Evolutionary conservation across 148 eudicot genomes (phyloP).

Genomic region (Rhododendron simsii): DNA sequence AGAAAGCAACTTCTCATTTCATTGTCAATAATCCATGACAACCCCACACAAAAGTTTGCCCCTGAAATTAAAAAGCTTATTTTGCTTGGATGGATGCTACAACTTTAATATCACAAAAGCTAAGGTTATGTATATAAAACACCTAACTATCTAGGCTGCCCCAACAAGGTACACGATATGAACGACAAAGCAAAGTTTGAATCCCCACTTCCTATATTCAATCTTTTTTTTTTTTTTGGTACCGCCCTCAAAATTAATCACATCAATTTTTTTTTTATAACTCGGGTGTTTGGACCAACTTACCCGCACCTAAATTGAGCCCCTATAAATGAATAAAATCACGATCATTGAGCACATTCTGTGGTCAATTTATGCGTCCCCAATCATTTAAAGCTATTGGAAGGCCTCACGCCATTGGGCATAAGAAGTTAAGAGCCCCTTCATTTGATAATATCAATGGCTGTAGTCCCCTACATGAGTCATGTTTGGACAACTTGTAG

Average conservation of each 20-base stretch:
- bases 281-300: too few relatives aligned
- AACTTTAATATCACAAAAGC: neutral
- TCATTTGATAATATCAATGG: slow-evolving; percentile 2
- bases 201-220: neutral
- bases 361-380: neutral
- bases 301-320: neutral
- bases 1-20: slow-evolving; percentile 4
- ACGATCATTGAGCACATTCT: neutral
- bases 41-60: slow-evolving; percentile 8
- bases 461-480: slow-evolving; percentile 11
- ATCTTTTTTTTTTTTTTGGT: too few relatives aligned
- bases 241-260: neutral
- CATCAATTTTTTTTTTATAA: too few relatives aligned
- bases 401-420: neutral
- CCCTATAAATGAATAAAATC: neutral
- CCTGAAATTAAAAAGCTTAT: neutral
- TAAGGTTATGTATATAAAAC: neutral
- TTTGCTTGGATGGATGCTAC: neutral
- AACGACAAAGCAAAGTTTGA: neutral
- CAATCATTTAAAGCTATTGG: neutral
- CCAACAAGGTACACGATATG: neutral
- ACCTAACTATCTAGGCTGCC: neutral
- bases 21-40: neutral
- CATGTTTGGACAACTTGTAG: slow-evolving; percentile 16
- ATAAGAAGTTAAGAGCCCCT: neutral